phyloP scores from a whole-genome alignment of 768 basidiomycete genomes.

The Kwoniella sp. region DNA sequence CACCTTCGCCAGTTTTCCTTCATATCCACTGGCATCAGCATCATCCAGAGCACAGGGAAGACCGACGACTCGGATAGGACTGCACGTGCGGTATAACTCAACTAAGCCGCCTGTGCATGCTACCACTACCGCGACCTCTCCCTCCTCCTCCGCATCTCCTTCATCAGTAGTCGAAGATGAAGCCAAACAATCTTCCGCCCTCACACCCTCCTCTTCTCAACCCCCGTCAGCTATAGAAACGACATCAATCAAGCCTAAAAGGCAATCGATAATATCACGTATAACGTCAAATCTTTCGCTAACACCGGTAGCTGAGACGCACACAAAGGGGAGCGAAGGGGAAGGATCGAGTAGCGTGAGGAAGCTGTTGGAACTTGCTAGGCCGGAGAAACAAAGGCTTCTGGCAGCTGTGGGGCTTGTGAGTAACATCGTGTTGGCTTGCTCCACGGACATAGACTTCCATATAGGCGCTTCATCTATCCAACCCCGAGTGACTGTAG shows the following conservation, averaged over 20 bases:
- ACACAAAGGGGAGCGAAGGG: slow-evolving; percentile 4
- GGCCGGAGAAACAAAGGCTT: slow-evolving; percentile 77
- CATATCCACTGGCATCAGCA: background rate
- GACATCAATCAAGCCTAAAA: background rate
- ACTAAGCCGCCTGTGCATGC: background rate
- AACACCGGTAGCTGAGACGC: slow-evolving; percentile 21
- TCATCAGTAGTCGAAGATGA: background rate
- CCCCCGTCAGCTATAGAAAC: no score
- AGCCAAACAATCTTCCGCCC: background rate
- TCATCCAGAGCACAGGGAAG: background rate
- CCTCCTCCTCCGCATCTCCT: background rate
- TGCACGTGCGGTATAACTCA: background rate
- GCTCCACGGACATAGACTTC: no score
- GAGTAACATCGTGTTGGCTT: slow-evolving; percentile 40
- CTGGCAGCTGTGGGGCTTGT: slow-evolving; percentile 69
- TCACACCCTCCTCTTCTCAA: background rate
- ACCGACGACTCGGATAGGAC: no score
- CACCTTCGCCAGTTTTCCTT: no score
- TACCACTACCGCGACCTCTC: background rate
- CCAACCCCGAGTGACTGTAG: no score
- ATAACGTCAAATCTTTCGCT: slow-evolving; percentile 24
- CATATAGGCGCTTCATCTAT: no score
- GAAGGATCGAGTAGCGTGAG: slow-evolving; percentile 33
- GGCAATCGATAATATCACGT: slow-evolving; percentile 12
- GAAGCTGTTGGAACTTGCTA: slow-evolving; percentile 69